phyloP scores from a whole-genome alignment of 148 eudicot species.

The Amaranthus cruentus region DNA sequence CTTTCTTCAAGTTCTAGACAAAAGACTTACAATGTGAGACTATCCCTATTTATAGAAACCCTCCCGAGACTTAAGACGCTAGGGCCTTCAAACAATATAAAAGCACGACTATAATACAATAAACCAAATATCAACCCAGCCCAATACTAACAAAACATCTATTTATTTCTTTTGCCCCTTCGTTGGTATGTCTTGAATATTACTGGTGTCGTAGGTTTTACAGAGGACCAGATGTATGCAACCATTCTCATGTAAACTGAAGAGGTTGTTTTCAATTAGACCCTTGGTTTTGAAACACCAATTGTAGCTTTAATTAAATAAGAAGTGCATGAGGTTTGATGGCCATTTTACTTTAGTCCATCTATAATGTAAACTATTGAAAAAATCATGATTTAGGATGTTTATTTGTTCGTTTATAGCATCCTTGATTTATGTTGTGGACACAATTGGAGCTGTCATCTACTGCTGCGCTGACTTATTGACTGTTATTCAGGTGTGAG shows the following conservation, averaged over 20 bases:
- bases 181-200: too few species aligned
- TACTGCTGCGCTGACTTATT: neutral
- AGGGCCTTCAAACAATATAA: too few species aligned
- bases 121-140: too few species aligned
- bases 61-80: too few species aligned
- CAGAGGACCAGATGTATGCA: neutral
- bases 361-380: neutral
- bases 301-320: neutral
- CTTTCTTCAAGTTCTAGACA: too few species aligned
- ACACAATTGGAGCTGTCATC: neutral
- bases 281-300: neutral
- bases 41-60: too few species aligned
- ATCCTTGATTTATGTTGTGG: neutral
- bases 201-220: too few species aligned
- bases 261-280: neutral
- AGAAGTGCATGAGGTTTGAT: neutral
- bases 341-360: neutral
- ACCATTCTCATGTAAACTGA: neutral
- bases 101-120: too few species aligned
- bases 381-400: neutral
- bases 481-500: conserved; percentile 57
- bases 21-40: too few species aligned
- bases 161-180: too few species aligned
- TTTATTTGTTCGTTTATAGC: neutral
- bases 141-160: neutral